phyloP scores from a whole-genome alignment of 1,139 yeast species.

The Protomyces pachydermus region DNA sequence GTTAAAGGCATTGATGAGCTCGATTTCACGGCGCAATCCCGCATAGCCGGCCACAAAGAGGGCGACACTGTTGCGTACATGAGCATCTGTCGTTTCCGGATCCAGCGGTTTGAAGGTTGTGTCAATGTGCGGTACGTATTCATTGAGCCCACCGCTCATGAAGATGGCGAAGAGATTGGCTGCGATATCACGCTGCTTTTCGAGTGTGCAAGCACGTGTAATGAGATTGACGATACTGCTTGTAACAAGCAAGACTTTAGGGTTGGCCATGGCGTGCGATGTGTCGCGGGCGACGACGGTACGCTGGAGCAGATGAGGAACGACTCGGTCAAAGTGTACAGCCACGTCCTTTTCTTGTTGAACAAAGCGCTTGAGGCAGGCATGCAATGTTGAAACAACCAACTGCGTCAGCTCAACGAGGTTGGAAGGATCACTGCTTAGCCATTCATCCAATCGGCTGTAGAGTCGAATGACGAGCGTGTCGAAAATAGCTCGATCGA shows the following conservation, averaged over 20 bases:
- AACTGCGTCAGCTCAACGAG: constrained; percentile 27
- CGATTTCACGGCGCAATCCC: constrained; percentile 28
- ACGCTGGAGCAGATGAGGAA: constrained; percentile 34
- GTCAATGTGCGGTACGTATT: constrained; percentile 15
- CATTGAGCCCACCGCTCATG: constrained; percentile 29
- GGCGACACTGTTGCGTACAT: not conserved
- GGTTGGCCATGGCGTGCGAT: constrained; percentile 2
- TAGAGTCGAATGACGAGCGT: constrained; percentile 40
- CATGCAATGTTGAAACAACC: constrained; percentile 30
- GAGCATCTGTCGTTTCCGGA: not conserved
- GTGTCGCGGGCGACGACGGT: constrained; percentile 29
- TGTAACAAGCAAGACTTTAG: constrained; percentile 23
- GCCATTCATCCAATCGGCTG: constrained; percentile 35
- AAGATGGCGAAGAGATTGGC: constrained; percentile 34
- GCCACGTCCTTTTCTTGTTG: constrained; percentile 41
- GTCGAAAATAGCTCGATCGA: constrained; percentile 39
- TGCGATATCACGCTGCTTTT: constrained; percentile 32
- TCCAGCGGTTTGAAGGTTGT: not conserved
- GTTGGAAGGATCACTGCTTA: constrained; percentile 24
- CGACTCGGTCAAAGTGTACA: constrained; percentile 35
- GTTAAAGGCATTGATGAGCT: constrained; percentile 1
- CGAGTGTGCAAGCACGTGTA: constrained; percentile 26
- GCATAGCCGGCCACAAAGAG: constrained; percentile 31
- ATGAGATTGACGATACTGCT: constrained; percentile 29
- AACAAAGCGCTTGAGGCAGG: constrained; percentile 27